Percentiles rank a stretch among this genome's conserved stretches.
Conservation (phyloP, 2,329 filamentous ascomycete species). For the Huntiella omanensis region DNA sequence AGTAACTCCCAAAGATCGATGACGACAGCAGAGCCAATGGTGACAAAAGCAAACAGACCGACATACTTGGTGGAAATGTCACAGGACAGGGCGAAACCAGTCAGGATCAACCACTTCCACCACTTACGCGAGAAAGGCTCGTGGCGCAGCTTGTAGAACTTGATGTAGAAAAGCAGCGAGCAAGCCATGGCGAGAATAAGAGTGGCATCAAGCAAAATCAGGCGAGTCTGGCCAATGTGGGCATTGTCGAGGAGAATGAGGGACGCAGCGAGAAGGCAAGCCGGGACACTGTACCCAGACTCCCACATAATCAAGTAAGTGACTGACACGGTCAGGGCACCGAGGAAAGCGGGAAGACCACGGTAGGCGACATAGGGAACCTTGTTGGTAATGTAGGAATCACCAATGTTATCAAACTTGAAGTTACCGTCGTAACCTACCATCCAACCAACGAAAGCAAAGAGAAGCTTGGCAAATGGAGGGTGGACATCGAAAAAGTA, state of each 20-base stretch:
- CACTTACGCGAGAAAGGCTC: conserved; percentile 82
- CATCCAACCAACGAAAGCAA: conserved; percentile 91
- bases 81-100: conserved; percentile 84
- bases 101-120: conserved; percentile 99
- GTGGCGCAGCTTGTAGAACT: conserved; percentile 92
- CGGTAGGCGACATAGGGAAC: conserved; percentile 95
- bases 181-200: conserved; percentile 91
- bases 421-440: conserved; percentile 95
- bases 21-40: conserved; percentile 79
- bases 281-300: conserved; percentile 89
- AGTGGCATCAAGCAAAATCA: conserved; percentile 89
- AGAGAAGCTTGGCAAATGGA: conserved; percentile 93
- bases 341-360: conserved; percentile 77
- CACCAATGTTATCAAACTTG: conserved; percentile 97
- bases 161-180: conserved; percentile 83
- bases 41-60: conserved; percentile 89
- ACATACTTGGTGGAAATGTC: conserved; percentile 99
- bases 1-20: conserved; percentile 93
- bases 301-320: conserved; percentile 99
- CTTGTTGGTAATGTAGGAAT: conserved; percentile 93
- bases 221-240: conserved; percentile 84
- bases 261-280: conserved; percentile 68
- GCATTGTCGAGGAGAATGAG: conserved; percentile 92
- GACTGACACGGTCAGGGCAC: conserved; percentile 81
- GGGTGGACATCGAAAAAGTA: conserved; percentile 99